phyloP scores from a whole-genome alignment of 768 basidiomycete species.

The Boletus pseudopeckii region DNA sequence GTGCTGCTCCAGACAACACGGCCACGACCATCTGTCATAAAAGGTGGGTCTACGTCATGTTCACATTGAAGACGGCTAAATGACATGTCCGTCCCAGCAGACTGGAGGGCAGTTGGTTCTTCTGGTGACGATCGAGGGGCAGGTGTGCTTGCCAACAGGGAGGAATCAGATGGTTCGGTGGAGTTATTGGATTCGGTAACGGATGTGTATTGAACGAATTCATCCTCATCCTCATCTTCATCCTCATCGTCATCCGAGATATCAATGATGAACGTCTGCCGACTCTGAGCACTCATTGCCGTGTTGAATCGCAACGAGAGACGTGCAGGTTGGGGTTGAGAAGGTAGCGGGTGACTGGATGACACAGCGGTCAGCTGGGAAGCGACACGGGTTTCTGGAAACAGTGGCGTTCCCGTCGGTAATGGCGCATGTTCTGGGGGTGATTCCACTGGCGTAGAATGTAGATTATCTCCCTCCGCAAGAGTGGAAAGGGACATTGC shows the following conservation, averaged over 20 bases:
- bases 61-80: slow-evolving; percentile 23
- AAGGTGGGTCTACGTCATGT: slow-evolving; percentile 44
- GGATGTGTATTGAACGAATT: background rate
- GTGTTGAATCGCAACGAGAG: slow-evolving; percentile 28
- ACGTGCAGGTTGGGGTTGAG: slow-evolving; percentile 3
- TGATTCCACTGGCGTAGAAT: slow-evolving; percentile 2
- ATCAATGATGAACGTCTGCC: slow-evolving; percentile 31
- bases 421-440: background rate
- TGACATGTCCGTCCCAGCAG: slow-evolving; percentile 2
- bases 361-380: background rate
- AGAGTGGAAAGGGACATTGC: background rate
- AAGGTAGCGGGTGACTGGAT: background rate
- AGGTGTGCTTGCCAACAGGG: background rate
- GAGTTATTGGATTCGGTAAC: background rate
- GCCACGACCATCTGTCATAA: slow-evolving; percentile 63
- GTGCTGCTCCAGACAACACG: slow-evolving; percentile 49
- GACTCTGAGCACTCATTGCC: slow-evolving; percentile 17
- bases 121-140: background rate
- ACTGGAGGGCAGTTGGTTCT: background rate
- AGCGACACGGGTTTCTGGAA: slow-evolving; percentile 6
- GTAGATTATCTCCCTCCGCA: background rate
- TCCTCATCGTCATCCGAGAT: slow-evolving; percentile 32
- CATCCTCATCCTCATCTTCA: slow-evolving; percentile 22
- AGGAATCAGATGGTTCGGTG: background rate
- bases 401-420: background rate